These are phyloP conservation scores for Manihot esculenta DNA, from an alignment of 441 rosid genomes.

Conservation along the genomic window DNA sequence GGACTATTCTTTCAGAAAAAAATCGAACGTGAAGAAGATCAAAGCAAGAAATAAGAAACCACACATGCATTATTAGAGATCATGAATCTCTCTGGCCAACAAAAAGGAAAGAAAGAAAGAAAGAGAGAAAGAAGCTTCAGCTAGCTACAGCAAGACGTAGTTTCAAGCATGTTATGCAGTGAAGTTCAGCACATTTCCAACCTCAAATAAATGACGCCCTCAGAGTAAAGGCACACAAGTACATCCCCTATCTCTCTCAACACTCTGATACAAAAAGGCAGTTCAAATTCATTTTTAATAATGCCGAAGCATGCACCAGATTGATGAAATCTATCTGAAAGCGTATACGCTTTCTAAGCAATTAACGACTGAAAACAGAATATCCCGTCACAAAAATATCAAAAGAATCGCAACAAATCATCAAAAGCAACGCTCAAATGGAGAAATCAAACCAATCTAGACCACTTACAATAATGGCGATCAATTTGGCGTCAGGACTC, in stretches of 20 bases:
- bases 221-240: background rate
- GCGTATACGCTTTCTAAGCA: background rate
- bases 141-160: background rate
- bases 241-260: background rate
- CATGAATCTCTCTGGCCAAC: background rate
- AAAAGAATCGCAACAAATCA: background rate
- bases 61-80: background rate
- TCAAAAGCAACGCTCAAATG: slow-evolving; percentile 5
- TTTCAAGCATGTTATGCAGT: background rate
- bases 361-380: background rate
- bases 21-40: background rate
- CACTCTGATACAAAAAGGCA: background rate
- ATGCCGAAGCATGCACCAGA: background rate
- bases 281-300: background rate
- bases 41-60: background rate
- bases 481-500: slow-evolving; percentile 87
- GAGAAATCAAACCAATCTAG: slow-evolving; percentile 10
- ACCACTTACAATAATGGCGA: slow-evolving; percentile 73
- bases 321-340: background rate
- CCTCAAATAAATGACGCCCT: background rate
- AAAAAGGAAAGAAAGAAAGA: background rate
- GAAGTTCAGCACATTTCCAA: slow-evolving; percentile 1
- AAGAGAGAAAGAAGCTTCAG: background rate
- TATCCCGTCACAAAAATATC: background rate
- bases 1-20: slow-evolving; percentile 9